phyloP scores from a whole-genome alignment of 23 red algal species.

The Chondrus crispus region DNA sequence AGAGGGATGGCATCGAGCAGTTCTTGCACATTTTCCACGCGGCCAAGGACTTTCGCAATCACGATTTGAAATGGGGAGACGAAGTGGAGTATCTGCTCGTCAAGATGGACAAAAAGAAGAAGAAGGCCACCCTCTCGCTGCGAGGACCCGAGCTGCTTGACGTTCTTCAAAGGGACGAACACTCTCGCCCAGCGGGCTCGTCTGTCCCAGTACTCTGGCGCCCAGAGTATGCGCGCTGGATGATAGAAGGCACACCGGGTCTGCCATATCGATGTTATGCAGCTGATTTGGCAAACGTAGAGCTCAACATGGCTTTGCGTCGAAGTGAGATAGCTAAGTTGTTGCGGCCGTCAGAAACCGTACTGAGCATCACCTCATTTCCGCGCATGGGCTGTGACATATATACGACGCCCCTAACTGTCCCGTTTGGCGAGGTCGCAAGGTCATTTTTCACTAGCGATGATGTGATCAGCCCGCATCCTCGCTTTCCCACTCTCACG shows the following conservation, averaged over 20 bases:
- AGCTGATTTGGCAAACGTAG: constrained; percentile 85
- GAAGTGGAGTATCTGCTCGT: constrained; percentile 98
- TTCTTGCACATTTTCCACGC: constrained; percentile 76
- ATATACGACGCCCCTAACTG: constrained; percentile 52
- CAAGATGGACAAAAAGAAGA: constrained; percentile 5
- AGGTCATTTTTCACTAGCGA: constrained; percentile 86
- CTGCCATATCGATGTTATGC: constrained; percentile 86
- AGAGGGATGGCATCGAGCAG: constrained; percentile 78
- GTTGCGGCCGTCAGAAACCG: constrained; percentile 43
- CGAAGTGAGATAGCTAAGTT: constrained; percentile 70
- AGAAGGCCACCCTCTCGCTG: constrained; percentile 54
- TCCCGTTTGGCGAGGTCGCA: constrained; percentile 69
- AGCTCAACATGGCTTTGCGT: constrained; percentile 94
- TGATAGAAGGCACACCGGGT: constrained; percentile 99
- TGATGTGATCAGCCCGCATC: constrained; percentile 94
- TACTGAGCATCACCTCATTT: constrained; percentile 82
- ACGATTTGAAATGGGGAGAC: constrained; percentile 95
- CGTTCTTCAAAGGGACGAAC: constrained; percentile 77
- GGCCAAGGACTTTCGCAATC: constrained; percentile 43
- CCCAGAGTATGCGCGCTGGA: constrained; percentile 98
- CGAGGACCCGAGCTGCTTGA: constrained; percentile 80
- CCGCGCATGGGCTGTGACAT: constrained; percentile 71
- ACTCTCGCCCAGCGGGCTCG: constrained; percentile 39
- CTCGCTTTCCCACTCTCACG: constrained; percentile 93
- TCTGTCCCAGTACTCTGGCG: constrained; percentile 90